phyloP scores from a whole-genome alignment of 345 rosid species.

The Pseudoturritis turrita region DNA sequence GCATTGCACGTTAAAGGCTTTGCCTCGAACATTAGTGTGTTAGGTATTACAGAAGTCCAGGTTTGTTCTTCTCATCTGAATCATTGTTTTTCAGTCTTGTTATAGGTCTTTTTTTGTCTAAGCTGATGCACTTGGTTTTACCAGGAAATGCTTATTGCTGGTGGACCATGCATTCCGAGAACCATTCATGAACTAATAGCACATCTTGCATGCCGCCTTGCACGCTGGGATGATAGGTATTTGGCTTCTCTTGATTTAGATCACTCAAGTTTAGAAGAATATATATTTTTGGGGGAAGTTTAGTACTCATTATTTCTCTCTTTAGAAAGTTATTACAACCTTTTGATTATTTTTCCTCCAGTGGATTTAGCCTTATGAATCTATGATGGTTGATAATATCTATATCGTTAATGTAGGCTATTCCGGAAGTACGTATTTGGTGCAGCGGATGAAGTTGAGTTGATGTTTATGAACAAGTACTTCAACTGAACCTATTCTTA shows the following conservation, averaged over 20 bases:
- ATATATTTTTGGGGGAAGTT: not conserved
- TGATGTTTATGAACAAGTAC: constrained; percentile 72
- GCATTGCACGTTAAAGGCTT: constrained; percentile 55
- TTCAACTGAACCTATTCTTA: not conserved
- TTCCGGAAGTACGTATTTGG: constrained; percentile 56
- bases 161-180: constrained; percentile 39
- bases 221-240: constrained; percentile 73
- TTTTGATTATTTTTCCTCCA: not conserved
- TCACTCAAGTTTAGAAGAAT: not conserved
- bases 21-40: constrained; percentile 37
- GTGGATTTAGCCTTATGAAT: not conserved
- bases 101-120: not conserved
- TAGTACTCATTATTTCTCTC: too few relatives aligned
- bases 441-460: constrained; percentile 62
- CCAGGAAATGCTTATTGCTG: constrained; percentile 59
- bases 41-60: constrained; percentile 63
- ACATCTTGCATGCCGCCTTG: constrained; percentile 55
- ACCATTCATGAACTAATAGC: constrained; percentile 55
- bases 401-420: constrained; percentile 33
- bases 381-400: constrained; percentile 2
- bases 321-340: not conserved
- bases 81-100: not conserved
- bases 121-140: not conserved
- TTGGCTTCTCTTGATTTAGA: not conserved
- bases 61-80: constrained; percentile 31